phyloP scores from a whole-genome alignment of 1,139 yeast genomes.

The Magnusiomyces magnusii region DNA sequence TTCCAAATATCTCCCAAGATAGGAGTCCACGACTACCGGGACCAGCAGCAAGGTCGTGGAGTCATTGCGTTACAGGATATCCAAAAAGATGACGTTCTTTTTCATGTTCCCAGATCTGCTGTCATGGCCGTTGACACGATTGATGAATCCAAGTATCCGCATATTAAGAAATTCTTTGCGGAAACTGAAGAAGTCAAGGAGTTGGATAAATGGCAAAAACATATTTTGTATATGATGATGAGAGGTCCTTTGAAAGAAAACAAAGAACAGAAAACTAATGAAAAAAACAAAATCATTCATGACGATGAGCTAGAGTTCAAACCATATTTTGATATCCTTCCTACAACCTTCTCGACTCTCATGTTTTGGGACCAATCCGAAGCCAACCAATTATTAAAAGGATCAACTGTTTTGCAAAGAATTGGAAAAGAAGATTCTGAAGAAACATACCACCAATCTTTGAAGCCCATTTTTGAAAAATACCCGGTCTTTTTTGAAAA shows the following conservation, averaged over 20 bases:
- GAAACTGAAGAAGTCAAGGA: constrained; percentile 40
- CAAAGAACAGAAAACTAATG: constrained; percentile 20
- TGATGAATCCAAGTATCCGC: constrained; percentile 27
- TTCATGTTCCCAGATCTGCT: constrained; percentile 54
- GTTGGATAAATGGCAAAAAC: constrained; percentile 61
- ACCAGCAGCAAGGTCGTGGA: constrained; percentile 66
- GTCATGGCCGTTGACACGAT: constrained; percentile 50
- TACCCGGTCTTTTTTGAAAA: constrained; percentile 27
- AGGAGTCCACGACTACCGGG: constrained; percentile 51
- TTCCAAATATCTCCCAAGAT: constrained; percentile 50
- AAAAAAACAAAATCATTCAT: constrained; percentile 12
- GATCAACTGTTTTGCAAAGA: constrained; percentile 62
- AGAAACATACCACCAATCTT: constrained; percentile 43
- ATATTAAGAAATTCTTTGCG: constrained; percentile 28
- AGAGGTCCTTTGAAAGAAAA: constrained; percentile 35
- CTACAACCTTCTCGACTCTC: constrained; percentile 55
- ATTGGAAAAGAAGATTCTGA: constrained; percentile 66
- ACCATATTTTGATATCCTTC: constrained; percentile 65
- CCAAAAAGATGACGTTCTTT: constrained; percentile 50
- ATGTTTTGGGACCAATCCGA: constrained; percentile 65
- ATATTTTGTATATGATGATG: constrained; percentile 53
- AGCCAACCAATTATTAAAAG: constrained; percentile 48
- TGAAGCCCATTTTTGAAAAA: constrained; percentile 32
- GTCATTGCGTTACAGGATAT: constrained; percentile 60
- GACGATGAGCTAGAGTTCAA: constrained; percentile 47